Percentiles rank a stretch among this genome's conserved stretches.
Evolutionary conservation across 495 filamentous ascomycete species (phyloP).

Genomic region (Physcia stellaris): DNA sequence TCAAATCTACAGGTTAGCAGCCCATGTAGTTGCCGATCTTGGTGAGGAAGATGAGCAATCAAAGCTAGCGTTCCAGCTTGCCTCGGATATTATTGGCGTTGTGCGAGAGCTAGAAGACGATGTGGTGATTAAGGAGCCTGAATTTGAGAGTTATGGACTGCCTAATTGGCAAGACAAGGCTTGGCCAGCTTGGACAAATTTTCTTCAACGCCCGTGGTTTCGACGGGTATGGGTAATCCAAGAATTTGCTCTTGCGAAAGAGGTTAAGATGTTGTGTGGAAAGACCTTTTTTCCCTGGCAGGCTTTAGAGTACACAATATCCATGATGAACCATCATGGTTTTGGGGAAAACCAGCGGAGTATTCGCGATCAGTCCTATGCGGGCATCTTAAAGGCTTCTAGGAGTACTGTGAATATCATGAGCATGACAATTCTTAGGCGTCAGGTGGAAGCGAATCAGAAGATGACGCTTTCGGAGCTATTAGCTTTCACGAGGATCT

Average conservation of each 20-base stretch:
- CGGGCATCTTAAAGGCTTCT: neutral
- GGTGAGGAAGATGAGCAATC: neutral
- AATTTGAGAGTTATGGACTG: neutral
- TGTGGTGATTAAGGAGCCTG: neutral
- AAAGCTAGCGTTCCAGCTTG: neutral
- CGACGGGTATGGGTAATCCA: constrained; percentile 17
- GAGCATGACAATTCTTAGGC: neutral
- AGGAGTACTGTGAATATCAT: neutral
- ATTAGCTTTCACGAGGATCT: neutral
- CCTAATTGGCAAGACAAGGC: neutral
- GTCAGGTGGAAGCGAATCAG: neutral
- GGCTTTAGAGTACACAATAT: neutral
- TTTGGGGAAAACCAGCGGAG: neutral
- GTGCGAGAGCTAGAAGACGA: neutral
- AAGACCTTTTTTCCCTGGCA: neutral
- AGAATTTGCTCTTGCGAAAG: constrained; percentile 9
- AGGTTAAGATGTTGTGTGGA: neutral
- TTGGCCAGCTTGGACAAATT: neutral
- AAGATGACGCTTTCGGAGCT: neutral
- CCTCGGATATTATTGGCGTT: neutral
- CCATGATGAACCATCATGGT: neutral
- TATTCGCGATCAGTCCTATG: neutral
- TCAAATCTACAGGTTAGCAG: neutral
- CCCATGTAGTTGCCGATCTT: neutral
- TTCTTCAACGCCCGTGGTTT: constrained; percentile 16